A percentile compares a stretch with the other conserved stretches of the same genome.
phyloP scores from a whole-genome alignment of 2,329 filamentous ascomycete species.

The Penicillium sp. region DNA sequence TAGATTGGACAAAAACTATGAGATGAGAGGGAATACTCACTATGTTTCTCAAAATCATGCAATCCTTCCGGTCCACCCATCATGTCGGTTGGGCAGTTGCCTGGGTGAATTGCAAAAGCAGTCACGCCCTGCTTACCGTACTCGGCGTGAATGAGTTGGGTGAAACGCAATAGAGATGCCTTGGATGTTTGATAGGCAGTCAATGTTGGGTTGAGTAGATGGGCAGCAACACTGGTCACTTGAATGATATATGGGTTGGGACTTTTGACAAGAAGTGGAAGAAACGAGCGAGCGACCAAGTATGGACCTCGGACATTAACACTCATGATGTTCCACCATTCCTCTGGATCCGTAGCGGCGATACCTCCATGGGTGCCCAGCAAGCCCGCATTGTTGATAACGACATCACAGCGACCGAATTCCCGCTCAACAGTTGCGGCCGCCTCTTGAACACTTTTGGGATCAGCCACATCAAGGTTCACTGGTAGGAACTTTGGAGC shows the following conservation, averaged over 20 bases:
- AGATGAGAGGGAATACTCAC: not conserved
- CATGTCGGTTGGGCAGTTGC: conserved; percentile 45
- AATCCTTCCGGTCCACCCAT: conserved; percentile 26
- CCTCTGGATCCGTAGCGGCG: conserved; percentile 30
- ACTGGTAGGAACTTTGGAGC: conserved; percentile 39
- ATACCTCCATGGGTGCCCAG: conserved; percentile 26
- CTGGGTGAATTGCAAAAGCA: conserved; percentile 44
- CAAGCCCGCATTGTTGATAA: conserved; percentile 48
- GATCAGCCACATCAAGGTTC: conserved; percentile 41
- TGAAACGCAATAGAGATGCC: conserved; percentile 43
- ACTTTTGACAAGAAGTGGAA: conserved; percentile 37
- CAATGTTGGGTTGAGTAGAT: conserved; percentile 31
- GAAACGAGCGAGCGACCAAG: conserved; percentile 42
- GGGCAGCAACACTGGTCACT: conserved; percentile 44
- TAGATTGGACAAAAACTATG: too few relatives aligned
- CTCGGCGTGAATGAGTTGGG: conserved; percentile 45
- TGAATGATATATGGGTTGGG: conserved; percentile 44
- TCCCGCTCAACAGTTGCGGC: conserved; percentile 30
- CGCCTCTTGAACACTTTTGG: conserved; percentile 32
- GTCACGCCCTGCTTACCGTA: conserved; percentile 38
- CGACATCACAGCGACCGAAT: conserved; percentile 40
- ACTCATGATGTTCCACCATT: conserved; percentile 43
- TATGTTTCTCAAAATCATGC: conserved; percentile 5
- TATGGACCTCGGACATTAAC: conserved; percentile 51
- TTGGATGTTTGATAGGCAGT: conserved; percentile 48